phyloP scores from a whole-genome alignment of 768 basidiomycete species.

The Suillus americanus region DNA sequence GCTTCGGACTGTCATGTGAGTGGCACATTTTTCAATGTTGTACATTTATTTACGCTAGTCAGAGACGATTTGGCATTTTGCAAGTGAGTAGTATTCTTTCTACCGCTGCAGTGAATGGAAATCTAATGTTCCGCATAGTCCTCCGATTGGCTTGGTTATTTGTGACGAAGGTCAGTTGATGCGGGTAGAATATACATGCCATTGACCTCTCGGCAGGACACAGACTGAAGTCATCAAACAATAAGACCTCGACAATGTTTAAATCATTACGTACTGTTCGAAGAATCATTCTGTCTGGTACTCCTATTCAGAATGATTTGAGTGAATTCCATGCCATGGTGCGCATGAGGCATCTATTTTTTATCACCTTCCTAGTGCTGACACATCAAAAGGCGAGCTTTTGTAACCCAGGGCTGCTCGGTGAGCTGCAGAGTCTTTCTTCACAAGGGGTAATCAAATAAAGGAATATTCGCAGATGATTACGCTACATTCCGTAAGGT shows the following conservation, averaged over 20 bases:
- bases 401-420: slow-evolving; percentile 89
- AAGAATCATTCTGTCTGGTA: slow-evolving; percentile 90
- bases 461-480: slow-evolving; percentile 50
- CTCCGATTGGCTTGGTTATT: slow-evolving; percentile 88
- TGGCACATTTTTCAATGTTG: slow-evolving; percentile 11
- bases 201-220: slow-evolving; percentile 56
- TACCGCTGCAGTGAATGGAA: background rate
- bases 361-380: background rate
- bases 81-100: slow-evolving; percentile 48
- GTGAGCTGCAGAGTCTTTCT: slow-evolving; percentile 35
- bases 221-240: slow-evolving; percentile 86
- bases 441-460: slow-evolving; percentile 1
- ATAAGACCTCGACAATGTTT: slow-evolving; percentile 89
- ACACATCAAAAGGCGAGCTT: slow-evolving; percentile 69
- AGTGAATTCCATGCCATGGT: slow-evolving; percentile 98
- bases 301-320: slow-evolving; percentile 96
- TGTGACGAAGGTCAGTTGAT: slow-evolving; percentile 82
- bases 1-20: slow-evolving; percentile 79
- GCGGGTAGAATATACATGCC: background rate
- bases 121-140: slow-evolving; percentile 41
- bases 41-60: slow-evolving; percentile 6
- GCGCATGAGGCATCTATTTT: slow-evolving; percentile 16
- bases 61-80: slow-evolving; percentile 62
- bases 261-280: slow-evolving; percentile 71
- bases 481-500: slow-evolving; percentile 74